A percentile compares a stretch with the other conserved stretches of the same genome.
phyloP scores from a whole-genome alignment of 1,284 basidiomycete species.

The Cryptococcus floricola region DNA sequence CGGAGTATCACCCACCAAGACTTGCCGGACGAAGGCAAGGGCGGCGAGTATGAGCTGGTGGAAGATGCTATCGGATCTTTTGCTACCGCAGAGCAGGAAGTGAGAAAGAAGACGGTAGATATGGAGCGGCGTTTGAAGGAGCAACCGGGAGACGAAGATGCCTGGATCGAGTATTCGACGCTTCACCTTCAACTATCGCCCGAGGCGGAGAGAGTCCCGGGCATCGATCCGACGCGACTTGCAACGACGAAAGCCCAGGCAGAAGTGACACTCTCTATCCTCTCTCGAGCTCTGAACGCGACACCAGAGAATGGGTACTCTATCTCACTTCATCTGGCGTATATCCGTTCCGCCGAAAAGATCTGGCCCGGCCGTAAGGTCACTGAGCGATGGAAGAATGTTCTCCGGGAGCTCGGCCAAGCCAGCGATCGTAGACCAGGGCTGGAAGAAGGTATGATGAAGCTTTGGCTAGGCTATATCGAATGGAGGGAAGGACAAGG shows the following conservation, averaged over 20 bases:
- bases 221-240: neutral
- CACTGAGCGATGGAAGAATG: slow-evolving; percentile 41
- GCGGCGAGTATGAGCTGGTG: slow-evolving; percentile 15
- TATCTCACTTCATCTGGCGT: slow-evolving; percentile 35
- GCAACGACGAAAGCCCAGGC: slow-evolving; percentile 28
- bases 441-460: slow-evolving; percentile 31
- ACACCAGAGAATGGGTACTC: slow-evolving; percentile 26
- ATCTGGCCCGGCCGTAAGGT: slow-evolving; percentile 38
- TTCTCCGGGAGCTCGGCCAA: slow-evolving; percentile 28
- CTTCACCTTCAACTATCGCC: slow-evolving; percentile 31
- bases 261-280: slow-evolving; percentile 43
- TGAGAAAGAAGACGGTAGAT: slow-evolving; percentile 25
- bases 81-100: slow-evolving; percentile 30
- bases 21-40: slow-evolving; percentile 13
- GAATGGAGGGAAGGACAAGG: slow-evolving; percentile 45
- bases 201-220: neutral
- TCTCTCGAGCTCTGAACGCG: slow-evolving; percentile 37
- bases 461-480: slow-evolving; percentile 42
- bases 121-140: slow-evolving; percentile 30
- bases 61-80: slow-evolving; percentile 23
- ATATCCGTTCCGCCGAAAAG: slow-evolving; percentile 34
- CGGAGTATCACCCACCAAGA: slow-evolving; percentile 7
- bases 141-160: slow-evolving; percentile 27
- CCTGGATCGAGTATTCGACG: slow-evolving; percentile 41
- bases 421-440: neutral